Evolutionary conservation across 495 filamentous ascomycete genomes (phyloP).

Genomic region (Talaromyces proteolyticus): DNA sequence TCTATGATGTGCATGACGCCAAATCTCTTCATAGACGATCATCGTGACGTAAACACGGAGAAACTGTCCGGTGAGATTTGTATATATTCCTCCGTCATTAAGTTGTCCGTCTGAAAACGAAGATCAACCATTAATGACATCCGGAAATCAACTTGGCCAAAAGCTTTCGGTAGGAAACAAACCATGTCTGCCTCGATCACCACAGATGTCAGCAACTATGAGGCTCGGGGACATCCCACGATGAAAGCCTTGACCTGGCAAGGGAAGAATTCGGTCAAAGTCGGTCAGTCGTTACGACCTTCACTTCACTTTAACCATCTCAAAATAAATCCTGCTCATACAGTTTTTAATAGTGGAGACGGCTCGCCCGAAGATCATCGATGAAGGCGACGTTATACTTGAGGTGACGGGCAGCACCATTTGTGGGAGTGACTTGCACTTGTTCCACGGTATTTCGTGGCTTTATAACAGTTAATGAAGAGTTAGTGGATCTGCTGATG

Average conservation of each 20-base stretch:
- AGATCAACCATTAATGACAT: constrained; percentile 7
- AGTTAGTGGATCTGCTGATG: neutral
- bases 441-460: constrained; percentile 54
- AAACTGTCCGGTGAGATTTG: constrained; percentile 5
- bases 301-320: neutral
- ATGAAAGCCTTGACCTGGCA: constrained; percentile 24
- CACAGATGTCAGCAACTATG: constrained; percentile 27
- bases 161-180: constrained; percentile 6
- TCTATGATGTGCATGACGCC: neutral
- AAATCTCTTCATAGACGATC: neutral
- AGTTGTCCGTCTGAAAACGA: constrained; percentile 4
- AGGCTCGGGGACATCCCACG: constrained; percentile 1
- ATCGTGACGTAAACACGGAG: constrained; percentile 1
- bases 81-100: neutral
- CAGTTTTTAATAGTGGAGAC: constrained; percentile 42
- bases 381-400: constrained; percentile 73
- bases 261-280: constrained; percentile 30
- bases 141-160: constrained; percentile 2
- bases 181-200: constrained; percentile 15
- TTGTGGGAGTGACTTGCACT: constrained; percentile 81
- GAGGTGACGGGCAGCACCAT: constrained; percentile 82
- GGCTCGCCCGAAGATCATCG: constrained; percentile 65
- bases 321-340: neutral
- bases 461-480: neutral
- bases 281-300: constrained; percentile 25